Evolutionary conservation across 2,329 filamentous ascomycete genomes (phyloP), one percentile per base, ranked within the genome.

Genomic region (Fusarium sulawesiense): DNA sequence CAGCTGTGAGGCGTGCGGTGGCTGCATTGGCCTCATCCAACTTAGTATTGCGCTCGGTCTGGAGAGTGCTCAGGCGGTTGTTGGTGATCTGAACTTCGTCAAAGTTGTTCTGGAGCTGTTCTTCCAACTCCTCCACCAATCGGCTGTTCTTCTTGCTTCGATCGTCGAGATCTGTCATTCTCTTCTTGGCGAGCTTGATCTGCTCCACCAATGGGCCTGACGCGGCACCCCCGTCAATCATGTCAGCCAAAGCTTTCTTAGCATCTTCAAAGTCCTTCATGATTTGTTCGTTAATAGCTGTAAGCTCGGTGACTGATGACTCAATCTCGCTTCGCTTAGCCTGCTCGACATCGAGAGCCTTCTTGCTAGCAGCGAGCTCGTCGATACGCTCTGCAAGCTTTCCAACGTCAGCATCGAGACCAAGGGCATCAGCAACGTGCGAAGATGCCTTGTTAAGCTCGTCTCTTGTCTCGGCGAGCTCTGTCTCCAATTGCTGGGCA

Each of bases 91-190:
- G 93, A 64, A 95, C 94, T 78, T 97, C 93, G 76, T 99, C 96
- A 80, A 94, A 99, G 82, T 96, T 98, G 78, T 88, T 93, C 77
- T 95, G 94, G 56, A 99, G 89, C 80, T 99, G 96, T 75, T 98
- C 95, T 80, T 99, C 96, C 7, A 99, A 89, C 81, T 99, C 95
- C 78, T 98, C 93, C 11, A 99, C 93, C 14, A 99, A 85, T 23
- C 93, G 90, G 44, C 93, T 92, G 80, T 96, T 97, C 86, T 97
- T 98, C 83, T 93, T 91, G 84, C 97, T 97, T 81, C 86, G 86
- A 44, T 79, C 84, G 74, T 91, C 87, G 23, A 92, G 80, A 45
- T 91, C 88, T 10, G 77, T 75, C 80, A 91, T 88, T 77, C 89
- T 89, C 78, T 89, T 88, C 79, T 90, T 90, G 70, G 95, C 83